phyloP scores from a whole-genome alignment of 768 basidiomycete species.

The Pseudohyphozyma bogoriensis region DNA sequence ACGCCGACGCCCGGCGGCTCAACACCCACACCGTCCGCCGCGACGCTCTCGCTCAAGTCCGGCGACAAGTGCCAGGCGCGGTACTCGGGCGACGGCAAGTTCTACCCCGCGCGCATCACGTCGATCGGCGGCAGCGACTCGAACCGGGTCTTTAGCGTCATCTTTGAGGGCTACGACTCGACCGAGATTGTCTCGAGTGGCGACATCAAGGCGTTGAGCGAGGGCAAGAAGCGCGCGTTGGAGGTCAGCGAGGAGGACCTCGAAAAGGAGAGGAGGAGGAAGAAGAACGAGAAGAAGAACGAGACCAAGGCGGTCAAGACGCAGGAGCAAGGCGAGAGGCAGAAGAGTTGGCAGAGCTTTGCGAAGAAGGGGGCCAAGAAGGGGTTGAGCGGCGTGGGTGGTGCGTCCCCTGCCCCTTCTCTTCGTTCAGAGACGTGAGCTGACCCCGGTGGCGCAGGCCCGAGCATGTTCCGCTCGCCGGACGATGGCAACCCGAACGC shows the following conservation, averaged over 20 bases:
- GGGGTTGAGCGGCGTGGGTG: constrained; percentile 67
- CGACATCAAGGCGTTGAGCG: constrained; percentile 40
- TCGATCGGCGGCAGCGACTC: constrained; percentile 70
- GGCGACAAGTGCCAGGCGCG: constrained; percentile 79
- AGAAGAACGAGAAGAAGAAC: constrained; percentile 88
- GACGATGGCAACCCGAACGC: constrained; percentile 66
- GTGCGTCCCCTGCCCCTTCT: background rate
- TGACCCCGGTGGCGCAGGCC: constrained; percentile 43
- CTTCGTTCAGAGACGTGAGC: background rate
- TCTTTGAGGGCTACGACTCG: constrained; percentile 84
- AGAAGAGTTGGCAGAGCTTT: constrained; percentile 87
- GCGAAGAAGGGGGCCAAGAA: constrained; percentile 90
- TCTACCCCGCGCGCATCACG: constrained; percentile 82
- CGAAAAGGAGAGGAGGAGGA: constrained; percentile 79
- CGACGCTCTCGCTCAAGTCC: constrained; percentile 48
- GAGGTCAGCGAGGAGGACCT: constrained; percentile 48
- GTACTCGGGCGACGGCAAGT: constrained; percentile 70
- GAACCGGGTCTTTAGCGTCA: constrained; percentile 74
- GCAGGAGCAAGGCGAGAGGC: constrained; percentile 73
- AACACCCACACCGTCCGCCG: background rate
- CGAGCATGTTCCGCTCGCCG: constrained; percentile 88
- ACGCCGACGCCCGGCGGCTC: background rate
- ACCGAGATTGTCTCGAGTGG: constrained; percentile 58
- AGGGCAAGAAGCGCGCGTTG: constrained; percentile 65
- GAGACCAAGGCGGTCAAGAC: constrained; percentile 74